Conservation (phyloP, 1,284 basidiomycete species). For the Melanopsichium pennsylvanicum region DNA sequence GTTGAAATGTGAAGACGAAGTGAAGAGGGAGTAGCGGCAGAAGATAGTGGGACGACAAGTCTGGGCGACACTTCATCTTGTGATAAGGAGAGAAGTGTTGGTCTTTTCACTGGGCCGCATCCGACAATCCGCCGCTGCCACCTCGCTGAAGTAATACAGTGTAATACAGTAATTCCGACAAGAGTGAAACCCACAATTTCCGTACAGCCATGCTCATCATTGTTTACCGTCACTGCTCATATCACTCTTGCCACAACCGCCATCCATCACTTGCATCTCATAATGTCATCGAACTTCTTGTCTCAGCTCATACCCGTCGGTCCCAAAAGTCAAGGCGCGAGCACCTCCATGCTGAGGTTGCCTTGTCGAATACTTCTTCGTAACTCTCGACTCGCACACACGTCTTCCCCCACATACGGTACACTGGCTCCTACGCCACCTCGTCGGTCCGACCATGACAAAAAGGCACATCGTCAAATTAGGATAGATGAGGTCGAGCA, state of each 20-base stretch:
- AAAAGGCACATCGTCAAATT: neutral
- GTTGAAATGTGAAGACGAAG: no score
- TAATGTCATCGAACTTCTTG: conserved; percentile 5
- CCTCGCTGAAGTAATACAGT: no score
- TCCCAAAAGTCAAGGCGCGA: conserved; percentile 8
- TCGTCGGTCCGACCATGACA: neutral
- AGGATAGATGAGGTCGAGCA: conserved; percentile 38
- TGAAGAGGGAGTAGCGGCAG: neutral
- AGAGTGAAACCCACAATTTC: no score
- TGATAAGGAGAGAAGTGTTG: neutral
- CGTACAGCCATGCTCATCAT: neutral
- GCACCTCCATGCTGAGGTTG: conserved; percentile 17
- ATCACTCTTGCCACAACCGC: neutral
- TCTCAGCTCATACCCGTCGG: conserved; percentile 12
- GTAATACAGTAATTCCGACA: no score
- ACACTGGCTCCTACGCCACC: conserved; percentile 5
- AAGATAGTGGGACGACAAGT: neutral
- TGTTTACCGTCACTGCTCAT: no score
- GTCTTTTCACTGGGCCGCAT: neutral
- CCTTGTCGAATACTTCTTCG: neutral
- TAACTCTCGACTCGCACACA: neutral
- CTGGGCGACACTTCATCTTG: neutral
- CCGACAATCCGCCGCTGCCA: no score
- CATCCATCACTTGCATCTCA: neutral
- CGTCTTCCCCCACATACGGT: neutral